Conservation (phyloP, 139 green algal species). For the Chlamydomonas asymmetrica region DNA sequence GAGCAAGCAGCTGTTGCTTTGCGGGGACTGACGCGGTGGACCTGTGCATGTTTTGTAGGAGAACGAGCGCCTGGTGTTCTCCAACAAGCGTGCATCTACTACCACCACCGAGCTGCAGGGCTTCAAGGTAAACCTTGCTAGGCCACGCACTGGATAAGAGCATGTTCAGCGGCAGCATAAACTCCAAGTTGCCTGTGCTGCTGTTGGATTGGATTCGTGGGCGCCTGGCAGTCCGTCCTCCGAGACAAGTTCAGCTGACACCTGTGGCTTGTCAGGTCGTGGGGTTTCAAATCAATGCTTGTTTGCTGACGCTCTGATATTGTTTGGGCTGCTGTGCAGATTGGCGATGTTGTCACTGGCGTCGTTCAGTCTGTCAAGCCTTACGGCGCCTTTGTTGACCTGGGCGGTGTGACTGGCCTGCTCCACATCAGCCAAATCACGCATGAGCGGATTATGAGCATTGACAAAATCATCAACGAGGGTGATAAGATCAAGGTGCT, state of each 20-base stretch:
- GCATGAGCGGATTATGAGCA: slow-evolving; percentile 85
- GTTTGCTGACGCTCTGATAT: no score
- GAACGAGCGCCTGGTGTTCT: slow-evolving; percentile 84
- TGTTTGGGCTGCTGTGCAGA: slow-evolving; percentile 24
- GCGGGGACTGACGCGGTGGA: neutral
- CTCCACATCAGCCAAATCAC: slow-evolving; percentile 98
- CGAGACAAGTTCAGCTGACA: no score
- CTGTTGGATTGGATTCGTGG: no score
- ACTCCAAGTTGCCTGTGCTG: neutral
- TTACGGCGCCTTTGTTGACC: slow-evolving; percentile 97
- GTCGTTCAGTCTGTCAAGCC: slow-evolving; percentile 88
- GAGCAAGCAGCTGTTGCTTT: no score
- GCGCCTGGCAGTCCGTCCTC: no score
- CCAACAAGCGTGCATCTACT: slow-evolving; percentile 58
- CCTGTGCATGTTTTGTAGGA: slow-evolving; percentile 43
- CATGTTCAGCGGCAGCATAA: no score
- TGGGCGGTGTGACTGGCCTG: slow-evolving; percentile 91
- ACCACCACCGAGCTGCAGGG: slow-evolving; percentile 32
- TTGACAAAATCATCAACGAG: slow-evolving; percentile 77
- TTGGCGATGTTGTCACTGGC: slow-evolving; percentile 93
- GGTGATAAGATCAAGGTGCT: slow-evolving; percentile 98
- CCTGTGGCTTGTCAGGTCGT: no score
- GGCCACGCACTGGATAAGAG: no score
- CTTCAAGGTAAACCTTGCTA: slow-evolving; percentile 41
- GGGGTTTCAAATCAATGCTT: no score